A percentile compares a stretch with the other conserved stretches of the same genome.
Conservation (phyloP, 106 monocot genomes). For the Acorus gramineus region DNA sequence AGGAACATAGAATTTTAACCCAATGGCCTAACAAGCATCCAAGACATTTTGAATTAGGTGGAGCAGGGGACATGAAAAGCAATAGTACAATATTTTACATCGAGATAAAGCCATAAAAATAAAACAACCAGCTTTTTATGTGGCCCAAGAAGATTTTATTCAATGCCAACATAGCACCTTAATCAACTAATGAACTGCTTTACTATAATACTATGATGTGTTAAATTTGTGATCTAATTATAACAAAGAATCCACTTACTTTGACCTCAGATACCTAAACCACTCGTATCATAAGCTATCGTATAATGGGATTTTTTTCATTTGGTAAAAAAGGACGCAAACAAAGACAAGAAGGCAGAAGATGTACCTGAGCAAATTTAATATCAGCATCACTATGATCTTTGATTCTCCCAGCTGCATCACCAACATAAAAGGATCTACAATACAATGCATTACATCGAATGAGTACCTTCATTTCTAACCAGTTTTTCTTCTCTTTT, state of each 20-base stretch:
- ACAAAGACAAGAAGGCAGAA: not conserved
- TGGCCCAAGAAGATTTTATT: too few relatives aligned
- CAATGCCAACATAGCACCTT: too few relatives aligned
- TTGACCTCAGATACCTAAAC: not conserved
- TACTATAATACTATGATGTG: too few relatives aligned
- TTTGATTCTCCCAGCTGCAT: slow-evolving; percentile 78
- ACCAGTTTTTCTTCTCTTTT: too few relatives aligned
- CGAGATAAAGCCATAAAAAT: not conserved
- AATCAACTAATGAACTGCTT: too few relatives aligned
- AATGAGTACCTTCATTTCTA: too few relatives aligned
- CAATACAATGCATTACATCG: not conserved
- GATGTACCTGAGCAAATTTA: slow-evolving; percentile 76
- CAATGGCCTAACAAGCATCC: slow-evolving; percentile 32
- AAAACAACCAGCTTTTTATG: too few relatives aligned
- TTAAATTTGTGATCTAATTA: too few relatives aligned
- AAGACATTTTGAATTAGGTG: not conserved
- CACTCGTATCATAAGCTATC: not conserved
- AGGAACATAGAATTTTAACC: slow-evolving; percentile 67
- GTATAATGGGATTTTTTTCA: not conserved
- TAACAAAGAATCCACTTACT: too few relatives aligned
- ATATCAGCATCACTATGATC: slow-evolving; percentile 95
- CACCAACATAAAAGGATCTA: slow-evolving; percentile 98
- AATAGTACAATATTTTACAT: not conserved
- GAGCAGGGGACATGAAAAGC: not conserved
- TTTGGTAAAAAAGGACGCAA: not conserved